A percentile compares a stretch with the other conserved stretches of the same genome.
These are phyloP conservation scores for Talaromyces albobiverticillius DNA, from an alignment of 2,329 filamentous ascomycete species.

Conservation along the genomic window DNA sequence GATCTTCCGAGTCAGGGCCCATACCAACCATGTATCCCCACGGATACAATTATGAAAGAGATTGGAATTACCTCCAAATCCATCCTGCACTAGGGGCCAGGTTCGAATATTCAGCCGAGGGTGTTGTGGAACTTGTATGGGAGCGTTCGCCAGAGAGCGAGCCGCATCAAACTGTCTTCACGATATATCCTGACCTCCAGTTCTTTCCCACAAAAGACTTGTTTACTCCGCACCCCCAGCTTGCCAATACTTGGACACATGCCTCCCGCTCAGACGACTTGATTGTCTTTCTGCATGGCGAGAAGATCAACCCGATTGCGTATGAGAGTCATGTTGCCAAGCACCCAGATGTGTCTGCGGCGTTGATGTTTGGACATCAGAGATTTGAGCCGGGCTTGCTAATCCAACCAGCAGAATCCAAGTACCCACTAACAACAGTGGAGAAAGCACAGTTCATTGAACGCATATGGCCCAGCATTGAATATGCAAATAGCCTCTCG, in stretches of 20 bases:
- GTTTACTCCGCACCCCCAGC: background rate
- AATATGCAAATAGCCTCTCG: background rate
- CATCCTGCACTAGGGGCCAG: conserved; percentile 1
- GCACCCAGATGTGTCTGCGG: background rate
- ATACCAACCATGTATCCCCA: conserved; percentile 4
- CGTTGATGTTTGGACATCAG: conserved; percentile 4
- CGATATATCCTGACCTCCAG: background rate
- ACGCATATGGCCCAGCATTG: conserved; percentile 5
- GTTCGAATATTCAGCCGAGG: background rate
- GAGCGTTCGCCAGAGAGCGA: background rate
- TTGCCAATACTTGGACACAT: background rate
- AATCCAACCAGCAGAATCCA: background rate
- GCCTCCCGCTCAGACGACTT: conserved; percentile 3
- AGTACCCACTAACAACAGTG: background rate
- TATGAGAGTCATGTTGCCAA: background rate
- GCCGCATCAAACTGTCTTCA: conserved; percentile 3
- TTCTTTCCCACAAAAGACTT: conserved; percentile 3
- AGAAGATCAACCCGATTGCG: conserved; percentile 1
- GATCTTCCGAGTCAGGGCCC: conserved; percentile 1
- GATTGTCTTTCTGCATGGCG: conserved; percentile 5
- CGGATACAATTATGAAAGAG: conserved; percentile 2
- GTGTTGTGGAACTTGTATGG: conserved; percentile 2
- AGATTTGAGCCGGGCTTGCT: background rate
- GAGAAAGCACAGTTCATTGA: conserved; percentile 8
- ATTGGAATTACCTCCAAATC: conserved; percentile 8